These are phyloP conservation scores for Polyporus tsugae DNA, from an alignment of 1,284 basidiomycete species.

Conservation along the genomic window DNA sequence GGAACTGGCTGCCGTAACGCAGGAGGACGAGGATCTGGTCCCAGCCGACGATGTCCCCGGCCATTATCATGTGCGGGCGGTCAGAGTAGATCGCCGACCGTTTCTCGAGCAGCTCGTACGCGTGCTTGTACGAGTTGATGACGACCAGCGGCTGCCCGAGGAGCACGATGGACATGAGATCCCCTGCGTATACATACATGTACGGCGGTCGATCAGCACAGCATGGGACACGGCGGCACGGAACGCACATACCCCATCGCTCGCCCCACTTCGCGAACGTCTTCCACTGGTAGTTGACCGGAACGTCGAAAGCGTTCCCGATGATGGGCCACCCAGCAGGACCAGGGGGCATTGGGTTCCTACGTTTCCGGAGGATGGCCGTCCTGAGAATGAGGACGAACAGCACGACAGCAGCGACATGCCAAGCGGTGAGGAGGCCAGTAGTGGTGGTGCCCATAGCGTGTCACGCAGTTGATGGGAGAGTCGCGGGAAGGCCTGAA, in stretches of 20 bases:
- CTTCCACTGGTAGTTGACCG: constrained; percentile 37
- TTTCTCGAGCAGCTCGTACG: constrained; percentile 50
- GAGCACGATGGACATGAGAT: constrained; percentile 47
- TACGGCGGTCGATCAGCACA: background rate
- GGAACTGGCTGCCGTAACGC: constrained; percentile 46
- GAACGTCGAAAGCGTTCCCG: constrained; percentile 43
- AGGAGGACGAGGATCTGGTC: constrained; percentile 43
- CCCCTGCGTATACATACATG: constrained; percentile 31
- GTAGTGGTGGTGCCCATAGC: background rate
- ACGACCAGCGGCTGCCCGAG: constrained; percentile 69
- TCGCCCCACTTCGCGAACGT: constrained; percentile 40
- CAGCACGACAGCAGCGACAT: constrained; percentile 13
- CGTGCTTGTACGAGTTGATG: constrained; percentile 61
- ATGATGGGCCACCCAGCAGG: constrained; percentile 42
- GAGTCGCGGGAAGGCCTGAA: background rate
- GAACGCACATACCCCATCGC: constrained; percentile 34
- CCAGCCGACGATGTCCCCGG: constrained; percentile 45
- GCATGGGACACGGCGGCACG: background rate
- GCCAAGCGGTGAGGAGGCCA: constrained; percentile 18
- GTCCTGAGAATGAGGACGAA: constrained; percentile 13
- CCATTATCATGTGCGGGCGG: constrained; percentile 43
- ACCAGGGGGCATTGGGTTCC: constrained; percentile 38
- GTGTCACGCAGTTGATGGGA: background rate
- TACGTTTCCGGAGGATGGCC: constrained; percentile 10
- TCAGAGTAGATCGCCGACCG: constrained; percentile 47